Evolutionary conservation across 179 eudicot species (phyloP).

Genomic region (Monotropa hypopitys): DNA sequence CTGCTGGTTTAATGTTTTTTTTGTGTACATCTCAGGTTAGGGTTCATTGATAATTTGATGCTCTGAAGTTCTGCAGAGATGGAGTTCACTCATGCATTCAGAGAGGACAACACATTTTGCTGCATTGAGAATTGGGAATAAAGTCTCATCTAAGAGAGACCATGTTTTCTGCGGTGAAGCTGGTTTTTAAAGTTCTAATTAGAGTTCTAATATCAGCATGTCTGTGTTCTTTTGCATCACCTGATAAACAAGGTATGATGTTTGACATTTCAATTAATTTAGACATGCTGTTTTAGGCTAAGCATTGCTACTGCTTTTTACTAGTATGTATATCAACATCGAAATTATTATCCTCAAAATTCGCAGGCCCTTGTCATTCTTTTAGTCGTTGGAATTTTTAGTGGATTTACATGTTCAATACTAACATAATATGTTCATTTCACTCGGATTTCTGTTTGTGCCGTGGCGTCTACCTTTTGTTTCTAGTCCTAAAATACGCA

Average conservation of each 20-base stretch:
- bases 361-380: not conserved
- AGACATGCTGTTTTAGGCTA: not conserved
- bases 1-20: not conserved
- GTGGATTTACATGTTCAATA: not conserved
- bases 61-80: conserved; percentile 11
- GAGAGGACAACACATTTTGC: not conserved
- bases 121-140: conserved; percentile 7
- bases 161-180: conserved; percentile 24
- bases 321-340: not conserved
- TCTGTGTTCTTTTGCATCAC: conserved; percentile 24
- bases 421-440: not conserved
- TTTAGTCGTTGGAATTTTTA: not conserved
- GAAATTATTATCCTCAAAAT: no score
- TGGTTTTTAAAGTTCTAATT: conserved; percentile 27
- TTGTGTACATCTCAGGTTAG: not conserved
- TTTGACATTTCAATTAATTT: not conserved
- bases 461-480: not conserved
- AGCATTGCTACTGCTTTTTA: not conserved
- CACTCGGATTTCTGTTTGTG: not conserved
- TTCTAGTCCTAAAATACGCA: not conserved
- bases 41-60: not conserved
- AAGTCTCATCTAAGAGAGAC: not conserved
- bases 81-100: not conserved
- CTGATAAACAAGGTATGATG: conserved; percentile 54
- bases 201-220: conserved; percentile 28